Evolutionary conservation across 2,329 filamentous ascomycete genomes (phyloP), one percentile per base, ranked within the genome.

Genomic region (Drechslerella dactyloides): DNA sequence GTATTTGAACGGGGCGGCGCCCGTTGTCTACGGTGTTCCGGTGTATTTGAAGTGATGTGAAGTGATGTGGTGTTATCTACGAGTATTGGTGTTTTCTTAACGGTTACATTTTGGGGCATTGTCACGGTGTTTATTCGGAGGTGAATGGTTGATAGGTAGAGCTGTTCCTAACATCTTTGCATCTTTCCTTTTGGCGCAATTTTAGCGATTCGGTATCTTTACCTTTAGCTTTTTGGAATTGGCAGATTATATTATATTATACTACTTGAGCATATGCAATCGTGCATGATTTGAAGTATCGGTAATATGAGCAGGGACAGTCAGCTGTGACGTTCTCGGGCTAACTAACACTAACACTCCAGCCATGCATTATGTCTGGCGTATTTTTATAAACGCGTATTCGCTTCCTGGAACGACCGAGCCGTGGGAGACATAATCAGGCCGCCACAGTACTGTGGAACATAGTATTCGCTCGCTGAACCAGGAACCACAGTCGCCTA

Each of bases 1-100:
- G 78, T 97, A 96, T 82, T 82, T 99, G 76, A 99, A 96, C 77
- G 94, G 92, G 0, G 94, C 93, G 10, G 92, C 93, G 40, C 91
- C 94, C 23, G 93, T 94, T 74, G 89, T 97, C 59, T 99, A 97
- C 82, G 94, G 94, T 15, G 89, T 99, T 78, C 94, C 94, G 30
- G 91, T 96, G 74, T 97, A 92, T 80, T 83, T 96, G 74, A 81
- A 80, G 37, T 61, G 21, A 69, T 51, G 21, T 96, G 74, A 81
- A 80, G 37, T 61, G 21, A 69, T 51, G 21, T 33, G 21, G 64
- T 51, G 21, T 57, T 56, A 70, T 35, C 33, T 27, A 62, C 42
- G 46, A 40, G 44, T 44, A 15, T 51, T 57, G 57, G 27, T 50
- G 54, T 55, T 50, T 50, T 73, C 37, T 61, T 40, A 60, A 59